Base-by-base conservation (phyloP, 2,329 filamentous ascomycete species). In the Claviceps sp. region DNA sequence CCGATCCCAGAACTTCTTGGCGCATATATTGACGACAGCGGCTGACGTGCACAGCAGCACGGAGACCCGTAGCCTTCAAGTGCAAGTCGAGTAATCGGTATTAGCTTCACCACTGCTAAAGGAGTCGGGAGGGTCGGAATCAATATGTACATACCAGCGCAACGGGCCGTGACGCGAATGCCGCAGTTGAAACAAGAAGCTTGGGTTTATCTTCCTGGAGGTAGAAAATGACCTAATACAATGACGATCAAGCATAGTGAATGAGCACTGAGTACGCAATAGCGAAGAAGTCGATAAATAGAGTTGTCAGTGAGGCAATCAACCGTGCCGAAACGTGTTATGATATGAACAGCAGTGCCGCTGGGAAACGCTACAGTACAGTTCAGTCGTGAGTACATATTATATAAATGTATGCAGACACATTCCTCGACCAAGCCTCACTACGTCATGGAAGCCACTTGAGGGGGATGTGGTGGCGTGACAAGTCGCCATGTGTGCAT, bases 201-300 rank as follows among this genome's bases (percentile, higher is more conserved):
- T 62, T 30, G 63, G 64, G 51, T 67, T 62, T 43, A 66, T 63
- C 47, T 60, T 64, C 38, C 65, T 63, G 24, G 65, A 61, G 24
- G 65, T 64, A 45, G 66, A 66, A 58, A 68, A 66, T 46, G 56
- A 54, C 52, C 64, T 60, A 1, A 60, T 11, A 24, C 20, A 44
- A 43, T 42, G 36, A 20, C 16, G 36, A 24, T 38, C 37, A 7
- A 41, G 47, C 47, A 49, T 49, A 2, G 20, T 48, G 47, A 26
- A 20, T 22, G 47, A 24, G 14, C 16, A 16, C 6, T 40, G 11
- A 38, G 26, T 16, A 13, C 14, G 13, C 37, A n/a, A 8, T 8
- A 34, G 13, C 37, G 18, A n/a, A 7, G 24, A 30, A 7, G 8
- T 48, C 6, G 46, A 38, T n/a, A 5, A 40, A 16, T 26, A 22